Percentiles rank a stretch among this genome's conserved stretches.
Conservation (phyloP, 1,284 basidiomycete genomes). For the Fomitiporia mediterranea region DNA sequence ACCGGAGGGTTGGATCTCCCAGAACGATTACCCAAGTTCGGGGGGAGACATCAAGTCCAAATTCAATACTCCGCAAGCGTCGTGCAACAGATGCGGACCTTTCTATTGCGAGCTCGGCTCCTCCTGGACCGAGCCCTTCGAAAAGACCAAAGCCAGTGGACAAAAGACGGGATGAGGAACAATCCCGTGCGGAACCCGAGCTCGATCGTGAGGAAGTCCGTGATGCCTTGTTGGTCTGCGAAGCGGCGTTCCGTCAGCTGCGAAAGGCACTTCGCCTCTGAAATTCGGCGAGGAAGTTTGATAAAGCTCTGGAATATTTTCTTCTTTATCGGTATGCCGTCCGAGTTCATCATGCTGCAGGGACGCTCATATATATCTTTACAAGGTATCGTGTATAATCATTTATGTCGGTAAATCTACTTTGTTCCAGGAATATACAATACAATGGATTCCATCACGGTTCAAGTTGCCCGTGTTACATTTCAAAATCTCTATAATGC, state of each 20-base stretch:
- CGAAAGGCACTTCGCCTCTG: neutral
- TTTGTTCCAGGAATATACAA: no score
- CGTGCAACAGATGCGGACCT: neutral
- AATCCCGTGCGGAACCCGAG: neutral
- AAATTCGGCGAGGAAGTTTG: neutral
- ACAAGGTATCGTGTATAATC: no score
- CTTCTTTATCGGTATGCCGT: no score
- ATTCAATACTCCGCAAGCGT: neutral
- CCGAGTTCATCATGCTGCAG: no score
- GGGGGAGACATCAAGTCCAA: neutral
- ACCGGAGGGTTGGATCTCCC: neutral
- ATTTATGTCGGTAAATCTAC: no score
- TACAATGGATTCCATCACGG: no score
- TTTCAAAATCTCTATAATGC: no score
- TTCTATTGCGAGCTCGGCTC: neutral
- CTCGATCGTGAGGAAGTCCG: neutral
- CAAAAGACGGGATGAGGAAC: neutral
- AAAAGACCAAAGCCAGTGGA: neutral
- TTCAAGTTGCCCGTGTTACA: no score
- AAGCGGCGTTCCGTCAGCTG: neutral
- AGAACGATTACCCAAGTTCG: neutral
- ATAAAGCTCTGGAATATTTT: neutral
- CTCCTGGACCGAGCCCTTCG: neutral
- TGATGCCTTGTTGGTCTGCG: neutral
- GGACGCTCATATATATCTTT: no score